Base-by-base conservation (phyloP, 225 moss, liverwort and hornwort species). In the Rhytidiadelphus loreus region DNA sequence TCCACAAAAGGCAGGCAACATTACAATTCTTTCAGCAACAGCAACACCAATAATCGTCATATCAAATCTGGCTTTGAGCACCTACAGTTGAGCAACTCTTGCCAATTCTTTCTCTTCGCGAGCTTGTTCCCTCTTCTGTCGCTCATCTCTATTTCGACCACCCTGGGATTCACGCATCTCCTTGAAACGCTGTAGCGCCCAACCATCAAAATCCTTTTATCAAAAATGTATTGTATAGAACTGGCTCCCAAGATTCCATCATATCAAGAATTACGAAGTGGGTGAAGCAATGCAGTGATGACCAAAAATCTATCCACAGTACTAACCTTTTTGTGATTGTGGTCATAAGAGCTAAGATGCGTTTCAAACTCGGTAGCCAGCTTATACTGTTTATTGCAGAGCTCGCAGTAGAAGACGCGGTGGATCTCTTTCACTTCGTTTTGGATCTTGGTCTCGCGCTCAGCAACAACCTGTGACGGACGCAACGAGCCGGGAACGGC, bases 391-490 rank as follows among this genome's bases (percentile, higher is more conserved):
- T 99, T 99, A 93, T 97, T 99, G 96, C 99, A 99, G 86, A 99
- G 96, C 90, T 99, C 97, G 90, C 99, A 99, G 86, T 93, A 99
- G 90, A 99, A 99, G 83, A 97, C 99, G 82, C 97, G 97, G 74
- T 91, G 93, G 26, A 99, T 99, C 93, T 99, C 96, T 94, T 99
- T 99, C 92, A 99, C 97, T 92, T 99, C 99, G 63, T 88, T 96
- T 92, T 97, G 97, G 76, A 99, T 97, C 93, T 96, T 97, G 39
- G 95, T 96, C 91, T 99, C 99, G 80, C 99, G 97, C 92, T 99
- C 99, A 93, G 99, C 99, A 95, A 96, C 97, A 95, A 99, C 99
- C 98, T 98, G 97, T 94, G 95, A 96, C 92, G 94, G 95, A 96
- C 94, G 93, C 94, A 94, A 93, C 92, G 96, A 95, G 95, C 96